These are phyloP conservation scores for Meira miltonrushii DNA, from an alignment of 1,284 basidiomycete genomes.

Conservation along the genomic window DNA sequence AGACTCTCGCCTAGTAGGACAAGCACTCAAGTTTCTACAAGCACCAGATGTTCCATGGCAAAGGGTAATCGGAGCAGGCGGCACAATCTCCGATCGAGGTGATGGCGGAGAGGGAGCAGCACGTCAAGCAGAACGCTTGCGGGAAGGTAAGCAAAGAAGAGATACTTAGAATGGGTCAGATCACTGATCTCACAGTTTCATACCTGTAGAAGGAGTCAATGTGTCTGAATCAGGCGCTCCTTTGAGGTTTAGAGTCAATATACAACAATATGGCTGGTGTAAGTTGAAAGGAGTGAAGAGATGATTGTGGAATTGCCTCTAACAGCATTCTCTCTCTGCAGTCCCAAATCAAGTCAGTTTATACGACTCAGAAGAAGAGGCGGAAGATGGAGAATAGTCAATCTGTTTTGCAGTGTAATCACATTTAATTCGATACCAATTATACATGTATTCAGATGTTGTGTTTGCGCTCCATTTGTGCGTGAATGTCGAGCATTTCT, in stretches of 20 bases:
- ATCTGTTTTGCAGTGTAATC: not conserved
- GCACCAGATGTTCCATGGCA: constrained; percentile 41
- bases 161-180: too few relatives aligned
- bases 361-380: not conserved
- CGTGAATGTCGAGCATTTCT: constrained; percentile 22
- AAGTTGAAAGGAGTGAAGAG: not conserved
- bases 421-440: not conserved
- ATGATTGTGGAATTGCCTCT: not conserved
- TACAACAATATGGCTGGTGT: constrained; percentile 31
- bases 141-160: constrained; percentile 12
- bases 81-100: constrained; percentile 46
- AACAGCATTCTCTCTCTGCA: not conserved
- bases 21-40: constrained; percentile 42
- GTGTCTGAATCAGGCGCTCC: constrained; percentile 21
- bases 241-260: constrained; percentile 20
- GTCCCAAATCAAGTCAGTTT: not conserved
- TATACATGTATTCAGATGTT: constrained; percentile 11
- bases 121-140: constrained; percentile 34
- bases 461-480: constrained; percentile 32
- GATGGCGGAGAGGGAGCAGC: constrained; percentile 42
- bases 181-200: not conserved
- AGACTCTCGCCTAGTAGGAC: constrained; percentile 44
- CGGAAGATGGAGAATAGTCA: not conserved
- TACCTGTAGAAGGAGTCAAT: constrained; percentile 28
- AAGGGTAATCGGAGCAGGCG: constrained; percentile 40